Evolutionary conservation across 2,329 filamentous ascomycete species (phyloP).

Genomic region (Diaporthe humulicola): DNA sequence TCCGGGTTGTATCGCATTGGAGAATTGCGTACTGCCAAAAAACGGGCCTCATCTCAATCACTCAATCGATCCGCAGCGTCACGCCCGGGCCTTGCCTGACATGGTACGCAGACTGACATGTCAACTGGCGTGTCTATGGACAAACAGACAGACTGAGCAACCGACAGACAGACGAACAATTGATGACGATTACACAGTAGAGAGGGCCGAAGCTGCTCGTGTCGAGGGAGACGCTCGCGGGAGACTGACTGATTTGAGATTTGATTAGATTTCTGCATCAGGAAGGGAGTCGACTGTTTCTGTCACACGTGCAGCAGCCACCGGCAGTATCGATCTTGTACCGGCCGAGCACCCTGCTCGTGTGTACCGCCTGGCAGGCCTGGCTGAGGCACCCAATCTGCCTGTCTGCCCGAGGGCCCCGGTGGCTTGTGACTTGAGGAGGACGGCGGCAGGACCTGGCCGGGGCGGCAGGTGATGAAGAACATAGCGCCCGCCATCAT

Average conservation of each 20-base stretch:
- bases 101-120: neutral
- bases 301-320: slow-evolving; percentile 24
- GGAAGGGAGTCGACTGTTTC: slow-evolving; percentile 24
- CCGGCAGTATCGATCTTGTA: slow-evolving; percentile 26
- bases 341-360: slow-evolving; percentile 12
- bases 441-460: slow-evolving; percentile 1
- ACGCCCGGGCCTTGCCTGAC: slow-evolving; percentile 10
- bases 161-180: neutral
- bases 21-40: slow-evolving; percentile 15
- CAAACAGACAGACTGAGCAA: neutral
- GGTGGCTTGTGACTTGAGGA: slow-evolving; percentile 6
- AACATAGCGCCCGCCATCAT: slow-evolving; percentile 26
- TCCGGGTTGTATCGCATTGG: slow-evolving; percentile 24
- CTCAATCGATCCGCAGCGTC: neutral
- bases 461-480: neutral
- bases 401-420: neutral
- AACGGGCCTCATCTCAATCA: slow-evolving; percentile 8
- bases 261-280: slow-evolving; percentile 20
- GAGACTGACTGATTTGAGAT: slow-evolving; percentile 4
- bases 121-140: neutral
- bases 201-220: neutral
- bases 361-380: neutral
- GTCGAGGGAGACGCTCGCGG: slow-evolving; percentile 12
- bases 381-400: neutral
- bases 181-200: neutral